Evolutionary conservation across 106 monocot genomes (phyloP), one percentile per base, ranked within the genome.

Genomic region (Allium fistulosum): DNA sequence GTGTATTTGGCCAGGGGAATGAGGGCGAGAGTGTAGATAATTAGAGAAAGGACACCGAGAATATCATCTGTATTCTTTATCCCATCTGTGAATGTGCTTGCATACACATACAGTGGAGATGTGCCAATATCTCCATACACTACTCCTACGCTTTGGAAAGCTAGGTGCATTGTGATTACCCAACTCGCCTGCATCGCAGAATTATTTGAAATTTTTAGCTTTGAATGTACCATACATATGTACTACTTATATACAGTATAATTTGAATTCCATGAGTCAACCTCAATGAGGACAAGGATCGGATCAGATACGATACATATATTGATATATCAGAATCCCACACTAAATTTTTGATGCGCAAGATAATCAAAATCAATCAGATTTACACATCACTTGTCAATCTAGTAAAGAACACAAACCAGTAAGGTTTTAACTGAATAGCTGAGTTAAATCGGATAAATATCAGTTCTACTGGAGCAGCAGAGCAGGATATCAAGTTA

Each of bases 111-210:
- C 0, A 88, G 79, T 17, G 88, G 88, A 7, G 88, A 88, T 52
- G 88, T 88, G 53, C 88, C 84, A 1, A 88, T 76, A 65, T 88
- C 88, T 10, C 88, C 84, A 51, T 88, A 88, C 47, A 88, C 81
- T 2, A 88, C 67, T 6, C 88, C 84, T 3, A 84, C 49, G 74
- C 84, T 84, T 71, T 88, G 88, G 50, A 84, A 88, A 45, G 88
- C 87, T 53, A 87, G 80, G 11, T n/a, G 52, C 74, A 82, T 28
- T n/a, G 72, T 71, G 61, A 49, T 58, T 57, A 10, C 64, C 87
- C 80, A 87, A 37, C 67, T 62, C 8, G 47, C 66, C 74, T 75
- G 59, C 48, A 12, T 75, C 56, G 6, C 7, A 55, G 15, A 55
- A 3, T 13, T 15, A 49, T n/a, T 14, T 14, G 46, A n/a, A 59